Conservation (phyloP, 805 yeast species). For the Saturnispora silvae region DNA sequence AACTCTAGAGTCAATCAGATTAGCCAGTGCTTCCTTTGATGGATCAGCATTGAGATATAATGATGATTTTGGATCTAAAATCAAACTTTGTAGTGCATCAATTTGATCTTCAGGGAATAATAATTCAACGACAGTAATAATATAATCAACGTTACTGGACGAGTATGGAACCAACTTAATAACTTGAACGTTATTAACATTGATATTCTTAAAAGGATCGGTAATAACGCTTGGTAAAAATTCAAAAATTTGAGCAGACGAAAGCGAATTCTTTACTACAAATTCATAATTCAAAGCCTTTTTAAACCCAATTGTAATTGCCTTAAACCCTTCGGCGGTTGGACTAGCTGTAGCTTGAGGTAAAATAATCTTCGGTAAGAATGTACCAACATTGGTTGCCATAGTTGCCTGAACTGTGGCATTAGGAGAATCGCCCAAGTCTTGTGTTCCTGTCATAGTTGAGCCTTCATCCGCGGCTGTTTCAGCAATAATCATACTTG, state of each 20-base stretch:
- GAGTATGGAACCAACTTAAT: slow-evolving; percentile 67
- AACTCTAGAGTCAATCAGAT: slow-evolving; percentile 61
- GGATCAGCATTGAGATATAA: slow-evolving; percentile 51
- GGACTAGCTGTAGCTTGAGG: slow-evolving; percentile 35
- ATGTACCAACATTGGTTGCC: slow-evolving; percentile 27
- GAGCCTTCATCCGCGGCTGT: slow-evolving; percentile 1
- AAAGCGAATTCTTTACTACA: slow-evolving; percentile 58
- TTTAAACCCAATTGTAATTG: slow-evolving; percentile 71
- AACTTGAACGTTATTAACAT: slow-evolving; percentile 39
- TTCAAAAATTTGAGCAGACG: slow-evolving; percentile 78
- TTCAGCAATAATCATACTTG: slow-evolving; percentile 12
- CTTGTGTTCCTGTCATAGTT: neutral
- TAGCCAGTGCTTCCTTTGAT: slow-evolving; percentile 47
- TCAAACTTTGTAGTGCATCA: slow-evolving; percentile 34
- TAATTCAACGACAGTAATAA: slow-evolving; percentile 81
- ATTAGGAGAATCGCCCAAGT: neutral
- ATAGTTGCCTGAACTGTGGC: slow-evolving; percentile 19
- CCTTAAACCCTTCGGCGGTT: slow-evolving; percentile 37
- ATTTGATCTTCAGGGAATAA: slow-evolving; percentile 59
- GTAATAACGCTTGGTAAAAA: slow-evolving; percentile 69
- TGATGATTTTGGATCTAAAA: slow-evolving; percentile 42
- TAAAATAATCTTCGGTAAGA: slow-evolving; percentile 69
- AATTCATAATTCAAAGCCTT: slow-evolving; percentile 73
- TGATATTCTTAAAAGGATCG: slow-evolving; percentile 39
- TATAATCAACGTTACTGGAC: slow-evolving; percentile 43